Percentiles rank a stretch among this genome's conserved stretches.
Evolutionary conservation across 805 yeast genomes (phyloP).

Genomic region (Metschnikowia dekortorum): DNA sequence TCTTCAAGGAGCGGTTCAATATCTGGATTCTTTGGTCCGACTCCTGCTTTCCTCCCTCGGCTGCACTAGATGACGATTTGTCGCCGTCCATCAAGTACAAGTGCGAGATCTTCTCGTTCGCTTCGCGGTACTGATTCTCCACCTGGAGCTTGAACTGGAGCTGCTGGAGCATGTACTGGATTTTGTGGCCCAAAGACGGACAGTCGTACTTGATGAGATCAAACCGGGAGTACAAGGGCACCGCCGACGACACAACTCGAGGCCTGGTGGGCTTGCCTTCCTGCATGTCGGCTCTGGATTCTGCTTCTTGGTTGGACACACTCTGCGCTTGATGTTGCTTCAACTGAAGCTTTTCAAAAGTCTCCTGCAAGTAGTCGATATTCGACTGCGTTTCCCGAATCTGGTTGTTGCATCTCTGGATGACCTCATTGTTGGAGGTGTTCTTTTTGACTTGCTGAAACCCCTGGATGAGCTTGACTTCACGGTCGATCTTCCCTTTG

Average conservation of each 20-base stretch:
- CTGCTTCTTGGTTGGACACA: conserved; percentile 9
- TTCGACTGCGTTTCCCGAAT: conserved; percentile 90
- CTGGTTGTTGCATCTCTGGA: conserved; percentile 84
- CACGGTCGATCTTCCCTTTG: conserved; percentile 80
- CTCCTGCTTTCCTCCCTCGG: conserved; percentile 82
- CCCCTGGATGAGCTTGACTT: conserved; percentile 81
- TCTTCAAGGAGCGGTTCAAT: conserved; percentile 74
- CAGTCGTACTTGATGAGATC: conserved; percentile 90
- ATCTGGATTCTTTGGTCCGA: conserved; percentile 81
- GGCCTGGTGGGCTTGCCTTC: background rate
- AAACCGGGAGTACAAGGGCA: conserved; percentile 57
- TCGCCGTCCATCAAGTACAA: conserved; percentile 91
- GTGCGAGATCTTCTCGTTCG: conserved; percentile 83
- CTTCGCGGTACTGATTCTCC: conserved; percentile 89
- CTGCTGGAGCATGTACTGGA: conserved; percentile 93
- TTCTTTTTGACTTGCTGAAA: conserved; percentile 75
- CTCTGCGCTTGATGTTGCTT: conserved; percentile 16
- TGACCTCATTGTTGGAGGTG: conserved; percentile 76
- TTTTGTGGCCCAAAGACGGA: conserved; percentile 90
- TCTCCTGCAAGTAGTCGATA: conserved; percentile 80
- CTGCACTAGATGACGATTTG: conserved; percentile 76
- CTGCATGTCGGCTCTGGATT: conserved; percentile 3
- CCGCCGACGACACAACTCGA: conserved; percentile 9
- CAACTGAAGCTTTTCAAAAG: conserved; percentile 57
- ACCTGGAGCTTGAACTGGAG: conserved; percentile 90